Percentiles rank a stretch among this genome's conserved stretches.
These are phyloP conservation scores for Coniosporium tulheliwenetii DNA, from an alignment of 2,329 filamentous ascomycete genomes.

Conservation along the genomic window DNA sequence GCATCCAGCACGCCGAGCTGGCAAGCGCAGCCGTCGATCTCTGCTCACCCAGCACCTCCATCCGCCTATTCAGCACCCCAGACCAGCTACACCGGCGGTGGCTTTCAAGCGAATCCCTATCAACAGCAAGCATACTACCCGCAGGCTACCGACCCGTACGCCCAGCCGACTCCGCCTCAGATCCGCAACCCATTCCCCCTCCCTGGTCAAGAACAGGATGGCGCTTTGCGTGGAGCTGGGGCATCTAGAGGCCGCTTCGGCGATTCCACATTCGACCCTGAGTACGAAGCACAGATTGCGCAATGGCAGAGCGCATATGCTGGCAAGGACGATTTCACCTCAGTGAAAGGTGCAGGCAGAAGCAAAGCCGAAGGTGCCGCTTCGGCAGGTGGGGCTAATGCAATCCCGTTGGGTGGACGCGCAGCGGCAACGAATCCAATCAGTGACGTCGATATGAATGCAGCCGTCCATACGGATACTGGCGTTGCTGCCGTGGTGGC, in stretches of 20 bases:
- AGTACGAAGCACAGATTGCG: conserved; percentile 81
- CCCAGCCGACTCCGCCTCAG: conserved; percentile 39
- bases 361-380: conserved; percentile 16
- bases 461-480: conserved; percentile 29
- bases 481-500: conserved; percentile 24
- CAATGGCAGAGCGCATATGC: conserved; percentile 90
- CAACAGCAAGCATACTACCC: conserved; percentile 32
- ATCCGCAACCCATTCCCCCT: conserved; percentile 71
- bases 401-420: conserved; percentile 6
- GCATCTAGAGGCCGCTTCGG: conserved; percentile 29
- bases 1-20: conserved; percentile 22
- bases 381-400: conserved; percentile 19
- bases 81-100: conserved; percentile 23
- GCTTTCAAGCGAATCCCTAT: conserved; percentile 21
- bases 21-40: conserved; percentile 17
- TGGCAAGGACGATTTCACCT: conserved; percentile 39
- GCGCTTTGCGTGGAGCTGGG: conserved; percentile 18
- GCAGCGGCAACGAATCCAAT: conserved; percentile 18
- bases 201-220: conserved; percentile 31
- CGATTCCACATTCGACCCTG: conserved; percentile 44
- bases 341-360: conserved; percentile 21
- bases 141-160: conserved; percentile 27
- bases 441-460: conserved; percentile 12
- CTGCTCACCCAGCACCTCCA: conserved; percentile 13
- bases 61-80: conserved; percentile 21